Evolutionary conservation across 345 rosid species (phyloP), one percentile per base, ranked within the genome.

Genomic region (Gynandropsis gynandra): DNA sequence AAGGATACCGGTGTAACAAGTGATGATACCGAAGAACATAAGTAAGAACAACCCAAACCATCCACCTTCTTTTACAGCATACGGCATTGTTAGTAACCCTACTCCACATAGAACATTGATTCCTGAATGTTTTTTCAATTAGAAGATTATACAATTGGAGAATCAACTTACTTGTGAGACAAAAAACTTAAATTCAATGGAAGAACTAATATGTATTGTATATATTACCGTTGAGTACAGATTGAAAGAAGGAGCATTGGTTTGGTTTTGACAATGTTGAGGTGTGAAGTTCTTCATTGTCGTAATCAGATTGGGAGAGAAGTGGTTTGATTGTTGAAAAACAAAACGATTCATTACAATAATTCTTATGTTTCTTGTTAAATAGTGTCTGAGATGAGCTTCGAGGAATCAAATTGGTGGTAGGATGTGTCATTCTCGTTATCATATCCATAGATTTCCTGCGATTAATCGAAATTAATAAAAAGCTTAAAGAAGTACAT

Each of bases 41-140:
- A 90, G 82, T 37, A 87, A 39, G 16, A 56, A 4, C 29, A 87
- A 70, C 63, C 96, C 80, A 12, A 71, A 58, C 92, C 83, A 84
- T 45, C 98, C 98, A 71, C 89, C 85, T 76, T 83, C 83, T 64
- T 68, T 76, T 40, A 87, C 57, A 1, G 89, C 87, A 46, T 77
- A 83, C 20, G 96, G 92, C 63, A 77, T 73, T 39, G 98, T 71
- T 33, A 82, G 68, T 17, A 84, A 66, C 59, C 90, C 90, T 20
- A 87, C 49, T 27, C 96, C 96, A 48, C 80, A 79, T 1, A 86
- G 52, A 42, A 80, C 79, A 76, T 89, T 85, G 61, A 74, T 80
- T 64, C 95, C 95, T 88, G n/a, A n/a, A n/a, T n/a, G n/a, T n/a
- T n/a, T n/a, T n/a, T n/a, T n/a, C n/a, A n/a, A n/a, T n/a, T n/a